Percentiles rank a stretch among this genome's conserved stretches.
phyloP scores from a whole-genome alignment of 2,329 filamentous ascomycete species.

The Arthrobotrys pseudoclavata region DNA sequence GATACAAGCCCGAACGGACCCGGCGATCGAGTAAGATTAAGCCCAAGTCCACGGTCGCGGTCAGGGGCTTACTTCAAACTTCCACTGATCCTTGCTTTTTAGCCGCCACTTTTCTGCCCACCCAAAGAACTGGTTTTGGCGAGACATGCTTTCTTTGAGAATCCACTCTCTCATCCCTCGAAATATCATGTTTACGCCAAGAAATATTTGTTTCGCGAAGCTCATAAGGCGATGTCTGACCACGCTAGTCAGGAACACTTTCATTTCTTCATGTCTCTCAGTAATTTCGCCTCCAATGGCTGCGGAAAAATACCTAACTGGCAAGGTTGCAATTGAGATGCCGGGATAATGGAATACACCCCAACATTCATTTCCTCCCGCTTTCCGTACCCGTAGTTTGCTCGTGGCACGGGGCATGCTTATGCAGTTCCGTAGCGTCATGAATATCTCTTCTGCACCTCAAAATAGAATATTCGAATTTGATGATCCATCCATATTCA shows the following conservation, averaged over 20 bases:
- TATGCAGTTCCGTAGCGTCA: background rate
- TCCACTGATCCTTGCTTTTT: slow-evolving; percentile 48
- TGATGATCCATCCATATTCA: background rate
- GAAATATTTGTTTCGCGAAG: slow-evolving; percentile 43
- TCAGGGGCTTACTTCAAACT: slow-evolving; percentile 54
- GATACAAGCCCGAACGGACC: slow-evolving; percentile 59
- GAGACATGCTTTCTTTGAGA: slow-evolving; percentile 26
- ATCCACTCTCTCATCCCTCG: slow-evolving; percentile 43
- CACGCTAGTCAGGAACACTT: slow-evolving; percentile 28
- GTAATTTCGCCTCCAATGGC: slow-evolving; percentile 19
- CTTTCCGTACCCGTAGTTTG: slow-evolving; percentile 43
- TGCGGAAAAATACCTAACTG: slow-evolving; percentile 25
- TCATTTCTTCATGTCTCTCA: slow-evolving; percentile 50
- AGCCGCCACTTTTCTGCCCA: slow-evolving; percentile 36
- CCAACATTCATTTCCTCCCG: slow-evolving; percentile 41
- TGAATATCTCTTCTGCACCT: background rate
- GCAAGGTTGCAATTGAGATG: slow-evolving; percentile 1
- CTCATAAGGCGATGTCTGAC: slow-evolving; percentile 35
- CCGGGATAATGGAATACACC: slow-evolving; percentile 25
- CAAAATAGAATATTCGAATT: slow-evolving; percentile 29
- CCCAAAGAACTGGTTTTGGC: slow-evolving; percentile 48
- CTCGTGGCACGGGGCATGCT: slow-evolving; percentile 14
- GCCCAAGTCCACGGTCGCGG: slow-evolving; percentile 58
- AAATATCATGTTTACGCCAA: slow-evolving; percentile 53
- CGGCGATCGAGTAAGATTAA: slow-evolving; percentile 60